Evolutionary conservation across 2,329 filamentous ascomycete genomes (phyloP).

Genomic region (Paecilomyces variotii): DNA sequence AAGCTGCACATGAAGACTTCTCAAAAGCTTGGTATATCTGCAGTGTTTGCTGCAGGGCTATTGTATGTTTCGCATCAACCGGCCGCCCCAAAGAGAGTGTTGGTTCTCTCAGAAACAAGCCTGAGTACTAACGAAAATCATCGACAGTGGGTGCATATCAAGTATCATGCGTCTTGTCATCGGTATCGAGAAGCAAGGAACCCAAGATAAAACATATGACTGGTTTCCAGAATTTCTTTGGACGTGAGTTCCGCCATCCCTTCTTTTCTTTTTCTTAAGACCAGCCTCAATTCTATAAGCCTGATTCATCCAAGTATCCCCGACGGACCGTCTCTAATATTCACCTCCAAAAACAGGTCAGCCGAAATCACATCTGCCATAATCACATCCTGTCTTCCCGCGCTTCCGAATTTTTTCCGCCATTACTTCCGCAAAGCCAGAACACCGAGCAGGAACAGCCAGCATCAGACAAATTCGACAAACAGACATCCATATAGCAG

Average conservation of each 20-base stretch:
- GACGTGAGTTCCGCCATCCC: slow-evolving; percentile 12
- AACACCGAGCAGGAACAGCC: neutral
- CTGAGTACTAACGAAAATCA: neutral
- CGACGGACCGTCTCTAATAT: neutral
- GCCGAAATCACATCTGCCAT: slow-evolving; percentile 19
- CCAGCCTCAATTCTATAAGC: no score
- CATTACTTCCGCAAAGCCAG: slow-evolving; percentile 12
- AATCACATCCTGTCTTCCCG: slow-evolving; percentile 15
- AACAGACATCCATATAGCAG: neutral
- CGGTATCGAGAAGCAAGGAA: slow-evolving; percentile 11
- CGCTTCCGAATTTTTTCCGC: slow-evolving; percentile 15
- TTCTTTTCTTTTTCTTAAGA: neutral
- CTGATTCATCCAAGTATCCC: no score
- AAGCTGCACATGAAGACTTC: slow-evolving; percentile 6
- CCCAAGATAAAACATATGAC: slow-evolving; percentile 14
- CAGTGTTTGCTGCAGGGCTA: neutral
- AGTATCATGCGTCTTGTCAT: slow-evolving; percentile 17
- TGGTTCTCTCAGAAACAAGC: neutral
- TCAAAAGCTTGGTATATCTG: neutral
- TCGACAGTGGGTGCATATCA: slow-evolving; percentile 12
- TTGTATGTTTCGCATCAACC: neutral
- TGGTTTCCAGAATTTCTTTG: slow-evolving; percentile 18
- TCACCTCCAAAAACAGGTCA: slow-evolving; percentile 4
- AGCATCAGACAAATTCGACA: neutral
- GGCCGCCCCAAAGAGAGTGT: neutral